Percentiles rank a stretch among this genome's conserved stretches.
phyloP scores from a whole-genome alignment of 768 basidiomycete genomes.

The Lactarius vividus region DNA sequence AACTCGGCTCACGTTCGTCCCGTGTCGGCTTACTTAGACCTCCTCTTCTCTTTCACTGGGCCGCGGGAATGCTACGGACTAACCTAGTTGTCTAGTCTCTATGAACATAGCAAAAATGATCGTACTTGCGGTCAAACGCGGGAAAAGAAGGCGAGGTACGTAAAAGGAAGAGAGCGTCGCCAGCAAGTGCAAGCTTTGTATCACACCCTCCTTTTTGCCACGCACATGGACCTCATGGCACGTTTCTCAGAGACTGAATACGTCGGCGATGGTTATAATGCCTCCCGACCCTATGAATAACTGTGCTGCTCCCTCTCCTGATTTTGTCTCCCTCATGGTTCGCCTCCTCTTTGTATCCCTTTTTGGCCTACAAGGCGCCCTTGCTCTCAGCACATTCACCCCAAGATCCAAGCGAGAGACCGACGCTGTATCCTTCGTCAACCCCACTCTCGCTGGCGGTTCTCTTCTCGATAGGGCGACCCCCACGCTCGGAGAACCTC shows the following conservation, averaged over 20 bases:
- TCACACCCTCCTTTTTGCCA: background rate
- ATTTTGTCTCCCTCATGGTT: background rate
- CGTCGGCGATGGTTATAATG: background rate
- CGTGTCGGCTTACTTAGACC: background rate
- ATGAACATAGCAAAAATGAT: background rate
- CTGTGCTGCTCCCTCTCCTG: background rate
- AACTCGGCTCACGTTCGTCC: background rate
- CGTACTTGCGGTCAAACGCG: background rate
- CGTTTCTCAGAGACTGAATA: background rate
- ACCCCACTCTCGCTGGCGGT: slow-evolving; percentile 1
- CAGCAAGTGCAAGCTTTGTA: background rate
- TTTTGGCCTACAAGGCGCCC: slow-evolving; percentile 6
- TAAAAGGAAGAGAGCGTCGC: background rate
- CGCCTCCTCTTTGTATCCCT: slow-evolving; percentile 9
- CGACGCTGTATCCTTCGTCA: background rate
- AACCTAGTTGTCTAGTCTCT: background rate
- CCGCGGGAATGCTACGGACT: background rate
- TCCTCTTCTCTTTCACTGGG: background rate
- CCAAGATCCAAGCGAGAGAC: background rate
- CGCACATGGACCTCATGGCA: background rate
- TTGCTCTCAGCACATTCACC: background rate
- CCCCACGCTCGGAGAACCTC: slow-evolving; percentile 22
- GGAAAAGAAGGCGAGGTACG: background rate
- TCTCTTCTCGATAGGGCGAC: background rate
- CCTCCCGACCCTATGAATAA: background rate